Evolutionary conservation across 2,329 filamentous ascomycete genomes (phyloP), one percentile per base, ranked within the genome.

Genomic region (Colletotrichum tabaci): DNA sequence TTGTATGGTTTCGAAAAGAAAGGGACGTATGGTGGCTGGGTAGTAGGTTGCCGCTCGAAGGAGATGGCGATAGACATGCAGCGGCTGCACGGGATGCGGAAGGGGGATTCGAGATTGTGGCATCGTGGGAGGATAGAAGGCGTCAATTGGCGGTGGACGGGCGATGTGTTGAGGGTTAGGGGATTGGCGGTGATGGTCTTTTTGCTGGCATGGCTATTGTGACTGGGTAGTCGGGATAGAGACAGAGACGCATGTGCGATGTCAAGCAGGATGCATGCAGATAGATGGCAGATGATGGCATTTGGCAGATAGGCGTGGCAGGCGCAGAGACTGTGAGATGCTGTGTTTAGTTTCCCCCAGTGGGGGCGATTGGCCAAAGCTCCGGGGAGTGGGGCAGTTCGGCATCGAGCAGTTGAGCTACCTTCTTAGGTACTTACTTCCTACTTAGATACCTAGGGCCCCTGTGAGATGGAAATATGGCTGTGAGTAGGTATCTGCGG

Each of bases 1-100:
- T 75, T 71, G 61, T 81, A 91, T 86, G 44, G 81, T 81, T 8
- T 80, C 75, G 56, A 81, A 77, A 64, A 88, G 80, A 65, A 82
- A 85, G 2, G 80, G 78, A 49, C 84, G 85, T 70, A 87, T 87
- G 49, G 86, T 79, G 2, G 83, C 83, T 1, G 89, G 89, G 2
- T 92, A 86, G 76, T 92, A 92, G 38, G 87, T 86, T 49, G 85
- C 82, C 81, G 91, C 89, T 71, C 90, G 88, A 46, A 92, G 87
- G 26, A 92, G 81, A 69, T 88, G 85, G 67, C 90, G 86, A 78
- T 90, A 92, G 57, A 90, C 79, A 74, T 87, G 85, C 16, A 85
- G 75, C 4, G 82, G 73, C 1, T 74, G 77, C 12, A 66, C 73
- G 13, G 82, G 80, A 49, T 78, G 75, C 21, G 79, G 78, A 26